Base-by-base conservation (phyloP, 192 early-diverging fungal genomes). In the Backusella circina region DNA sequence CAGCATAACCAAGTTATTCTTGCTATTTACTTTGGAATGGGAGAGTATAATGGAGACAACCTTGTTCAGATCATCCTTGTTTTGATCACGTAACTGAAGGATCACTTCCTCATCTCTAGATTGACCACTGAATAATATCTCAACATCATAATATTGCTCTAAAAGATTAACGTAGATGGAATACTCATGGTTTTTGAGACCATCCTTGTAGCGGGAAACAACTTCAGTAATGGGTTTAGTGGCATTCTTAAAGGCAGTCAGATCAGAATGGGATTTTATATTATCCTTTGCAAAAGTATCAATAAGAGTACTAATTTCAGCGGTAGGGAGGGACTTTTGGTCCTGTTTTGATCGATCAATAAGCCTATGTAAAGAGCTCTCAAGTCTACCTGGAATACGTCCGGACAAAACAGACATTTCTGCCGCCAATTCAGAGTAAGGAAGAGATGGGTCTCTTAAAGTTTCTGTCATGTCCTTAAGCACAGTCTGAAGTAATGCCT, bases 91-190 rank as follows among this genome's bases (percentile, higher is more conserved):
- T 65, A 99, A 83, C n/a, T 89, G 79, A 75, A 94, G 83, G 77
- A 99, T 80, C 15, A 92, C 94, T 66, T 95, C 93, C 76, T 97
- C 96, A 72, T 95, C 93, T 70, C 88, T 86, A 35, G 82, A 83
- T 5, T 84, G 47, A n/a, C 88, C 88, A 41, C 90, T 86, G 79
- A 98, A 99, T 35, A 96, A 80, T 2, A 88, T 84, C 84, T 99
- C 96, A 37, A 94, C 90, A 67, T 91, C 86, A 67, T 92, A 86
- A 87, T 96, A 99, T 39, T 90, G 89, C 77, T 95, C 87, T 65
- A 99, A 84, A 26, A 98, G 87, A 33, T 88, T 78, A 28, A 86
- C 88, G 65, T 97, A 88, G 30, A 92, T 87, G 66, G 83, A 64
- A 74, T 91, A 88, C 78, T 94, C 95, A 77, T 94, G 92, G 5